Base-by-base conservation (phyloP, 2,329 filamentous ascomycete genomes). In the Zasmidium citrigriseum region DNA sequence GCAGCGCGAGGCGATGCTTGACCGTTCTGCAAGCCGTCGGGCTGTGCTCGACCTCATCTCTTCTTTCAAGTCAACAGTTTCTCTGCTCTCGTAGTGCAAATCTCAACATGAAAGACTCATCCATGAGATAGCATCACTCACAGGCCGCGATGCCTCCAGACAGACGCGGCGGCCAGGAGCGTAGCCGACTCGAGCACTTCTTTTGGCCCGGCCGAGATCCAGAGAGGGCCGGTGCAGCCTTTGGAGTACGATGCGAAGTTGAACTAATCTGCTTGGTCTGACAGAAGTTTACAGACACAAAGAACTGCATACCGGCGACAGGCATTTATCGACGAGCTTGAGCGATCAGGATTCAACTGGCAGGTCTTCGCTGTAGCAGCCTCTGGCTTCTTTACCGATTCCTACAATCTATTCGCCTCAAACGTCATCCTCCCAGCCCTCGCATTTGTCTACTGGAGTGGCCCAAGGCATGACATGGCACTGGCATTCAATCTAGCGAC, bases 401-500 rank as follows among this genome's bases (percentile, higher is more conserved):
- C 72, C 0, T 76, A 76, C 61, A 75, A 72, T 27, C 64, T 77
- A 1, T 76, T 77, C 55, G 69, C 73, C 5, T 65, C 75, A 25
- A 76, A 77, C 56, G 72, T 76, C 9, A 72, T 76, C 16, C 72
- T 75, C 2, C 74, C 75, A 2, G 73, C 74, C 64, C 63, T 77
- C 9, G 73, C 70, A 4, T 76, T 73, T 49, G 73, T 76, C 14
- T 77, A 76, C 55, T 76, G 72, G 22, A 54, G 68, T 4, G 64
- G 69, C 7, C 47, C 48, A 3, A 57, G 65, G 9, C 53, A 65
- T 2, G 63, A 68, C 41, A 63, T 27, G 5, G 25, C 70, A 12
- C 64, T 75, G 23, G 71, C 69, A 29, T 74, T 75, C 44, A 75
- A 73, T 23, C 70, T 76, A 66, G 70, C 75, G 14, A 77, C 75